A percentile compares a stretch with the other conserved stretches of the same genome.
phyloP scores from a whole-genome alignment of 148 eudicot genomes.

The Rhododendron henanense region DNA sequence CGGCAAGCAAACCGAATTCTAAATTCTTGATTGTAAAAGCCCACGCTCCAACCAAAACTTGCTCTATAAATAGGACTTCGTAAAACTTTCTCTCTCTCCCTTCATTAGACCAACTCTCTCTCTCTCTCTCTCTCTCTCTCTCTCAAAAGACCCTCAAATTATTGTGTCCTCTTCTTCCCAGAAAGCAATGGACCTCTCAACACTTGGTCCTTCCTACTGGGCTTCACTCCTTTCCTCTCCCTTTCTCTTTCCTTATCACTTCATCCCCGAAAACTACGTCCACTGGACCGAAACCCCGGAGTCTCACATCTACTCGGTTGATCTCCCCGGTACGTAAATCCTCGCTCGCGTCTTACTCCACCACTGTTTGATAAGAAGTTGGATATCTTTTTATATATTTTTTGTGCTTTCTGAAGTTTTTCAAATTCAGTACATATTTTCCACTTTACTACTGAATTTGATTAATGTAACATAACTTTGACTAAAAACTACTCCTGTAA shows the following conservation, averaged over 20 bases:
- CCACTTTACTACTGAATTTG: too few relatives aligned
- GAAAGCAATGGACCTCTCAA: conserved; percentile 44
- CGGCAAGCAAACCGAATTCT: too few relatives aligned
- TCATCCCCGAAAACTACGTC: conserved; percentile 57
- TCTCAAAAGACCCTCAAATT: background rate
- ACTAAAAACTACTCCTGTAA: too few relatives aligned
- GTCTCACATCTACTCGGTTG: conserved; percentile 67
- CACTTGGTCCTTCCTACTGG: conserved; percentile 34
- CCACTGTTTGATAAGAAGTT: background rate
- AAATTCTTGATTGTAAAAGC: too few relatives aligned
- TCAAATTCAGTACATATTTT: background rate
- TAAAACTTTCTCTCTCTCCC: background rate
- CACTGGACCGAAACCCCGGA: conserved; percentile 75
- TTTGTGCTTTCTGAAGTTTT: background rate
- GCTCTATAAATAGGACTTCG: conserved; percentile 1
- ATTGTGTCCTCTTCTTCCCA: background rate
- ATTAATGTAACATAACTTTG: too few relatives aligned
- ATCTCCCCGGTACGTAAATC: conserved; percentile 48
- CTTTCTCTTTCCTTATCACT: conserved; percentile 34
- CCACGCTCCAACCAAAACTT: background rate
- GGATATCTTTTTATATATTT: too few relatives aligned
- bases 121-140: background rate
- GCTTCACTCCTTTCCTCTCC: conserved; percentile 32
- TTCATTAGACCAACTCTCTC: background rate
- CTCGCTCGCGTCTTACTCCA: background rate